These are phyloP conservation scores for Globisporangium sylvaticum DNA, from an alignment of 352 stramenopile genomes.

Conservation along the genomic window DNA sequence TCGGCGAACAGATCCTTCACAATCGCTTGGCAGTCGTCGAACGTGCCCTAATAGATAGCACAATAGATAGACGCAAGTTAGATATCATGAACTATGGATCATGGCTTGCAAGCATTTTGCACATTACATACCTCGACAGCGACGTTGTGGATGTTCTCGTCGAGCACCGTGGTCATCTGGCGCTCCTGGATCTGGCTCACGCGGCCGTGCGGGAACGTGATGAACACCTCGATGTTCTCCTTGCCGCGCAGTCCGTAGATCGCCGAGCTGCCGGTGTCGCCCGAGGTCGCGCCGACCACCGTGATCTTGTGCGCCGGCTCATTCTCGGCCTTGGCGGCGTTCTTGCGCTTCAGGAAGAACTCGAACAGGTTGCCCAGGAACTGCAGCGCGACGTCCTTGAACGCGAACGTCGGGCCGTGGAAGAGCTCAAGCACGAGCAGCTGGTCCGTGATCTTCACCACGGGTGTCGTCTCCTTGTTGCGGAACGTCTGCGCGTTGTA, in stretches of 20 bases:
- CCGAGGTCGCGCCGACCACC: constrained; percentile 96
- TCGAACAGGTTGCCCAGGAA: constrained; percentile 99
- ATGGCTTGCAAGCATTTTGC: not conserved
- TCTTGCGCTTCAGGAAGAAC: constrained; percentile 95
- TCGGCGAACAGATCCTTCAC: constrained; percentile 98
- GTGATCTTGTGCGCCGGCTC: constrained; percentile 87
- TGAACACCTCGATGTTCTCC: constrained; percentile 97
- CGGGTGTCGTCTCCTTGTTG: constrained; percentile 90
- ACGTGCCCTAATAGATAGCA: constrained; percentile 72
- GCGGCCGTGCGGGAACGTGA: constrained; percentile 95
- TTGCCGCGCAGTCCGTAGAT: constrained; percentile 98
- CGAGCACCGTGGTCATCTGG: constrained; percentile 98
- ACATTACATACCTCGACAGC: constrained; percentile 43
- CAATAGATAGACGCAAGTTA: not conserved
- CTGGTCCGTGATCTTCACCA: constrained; percentile 88
- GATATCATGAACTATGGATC: not conserved
- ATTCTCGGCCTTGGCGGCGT: constrained; percentile 48
- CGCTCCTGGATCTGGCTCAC: constrained; percentile 97
- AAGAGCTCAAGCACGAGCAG: constrained; percentile 96
- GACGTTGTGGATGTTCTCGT: constrained; percentile 98
- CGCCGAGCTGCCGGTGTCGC: constrained; percentile 96
- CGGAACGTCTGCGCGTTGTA: constrained; percentile 92
- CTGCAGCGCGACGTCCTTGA: constrained; percentile 99
- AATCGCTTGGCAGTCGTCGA: constrained; percentile 99
- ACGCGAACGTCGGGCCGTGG: constrained; percentile 98